A percentile compares a stretch with the other conserved stretches of the same genome.
These are phyloP conservation scores for Aspergillus homomorphus DNA, from an alignment of 495 filamentous ascomycete species.

Conservation along the genomic window DNA sequence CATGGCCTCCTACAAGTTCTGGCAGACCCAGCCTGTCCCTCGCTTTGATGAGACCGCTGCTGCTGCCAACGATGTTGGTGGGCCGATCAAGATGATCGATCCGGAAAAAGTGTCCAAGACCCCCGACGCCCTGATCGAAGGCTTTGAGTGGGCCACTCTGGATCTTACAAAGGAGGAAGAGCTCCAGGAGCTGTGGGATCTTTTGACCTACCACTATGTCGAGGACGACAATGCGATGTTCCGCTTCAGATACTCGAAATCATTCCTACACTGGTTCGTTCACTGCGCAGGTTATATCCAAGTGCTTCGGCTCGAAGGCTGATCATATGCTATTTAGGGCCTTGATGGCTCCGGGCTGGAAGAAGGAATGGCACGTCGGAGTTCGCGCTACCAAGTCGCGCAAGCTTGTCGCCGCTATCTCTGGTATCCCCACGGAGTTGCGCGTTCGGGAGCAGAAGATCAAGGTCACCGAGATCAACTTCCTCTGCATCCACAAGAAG, in stretches of 20 bases:
- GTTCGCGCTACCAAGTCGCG: constrained; percentile 73
- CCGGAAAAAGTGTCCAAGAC: constrained; percentile 71
- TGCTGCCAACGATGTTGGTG: constrained; percentile 44
- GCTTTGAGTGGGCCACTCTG: constrained; percentile 92
- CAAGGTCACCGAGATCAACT: constrained; percentile 89
- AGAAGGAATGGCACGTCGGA: constrained; percentile 91
- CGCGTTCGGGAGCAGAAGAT: constrained; percentile 74
- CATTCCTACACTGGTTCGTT: constrained; percentile 81
- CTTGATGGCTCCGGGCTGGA: constrained; percentile 92
- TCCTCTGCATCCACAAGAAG: constrained; percentile 97
- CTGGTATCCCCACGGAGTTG: constrained; percentile 78
- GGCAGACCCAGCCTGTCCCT: constrained; percentile 93
- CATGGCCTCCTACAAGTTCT: constrained; percentile 96
- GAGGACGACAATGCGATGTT: constrained; percentile 97
- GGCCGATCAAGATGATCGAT: constrained; percentile 67
- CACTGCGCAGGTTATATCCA: background rate
- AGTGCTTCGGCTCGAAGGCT: background rate
- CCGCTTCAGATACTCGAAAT: constrained; percentile 86
- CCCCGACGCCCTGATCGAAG: constrained; percentile 60
- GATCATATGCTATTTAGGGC: constrained; percentile 56
- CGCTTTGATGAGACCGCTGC: constrained; percentile 67
- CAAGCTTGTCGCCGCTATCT: constrained; percentile 92
- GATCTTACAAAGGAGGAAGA: constrained; percentile 69
- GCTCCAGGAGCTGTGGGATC: constrained; percentile 80
- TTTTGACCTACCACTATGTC: constrained; percentile 89